Base-by-base conservation (phyloP, 139 green algal species). In the Eudorina sp. region DNA sequence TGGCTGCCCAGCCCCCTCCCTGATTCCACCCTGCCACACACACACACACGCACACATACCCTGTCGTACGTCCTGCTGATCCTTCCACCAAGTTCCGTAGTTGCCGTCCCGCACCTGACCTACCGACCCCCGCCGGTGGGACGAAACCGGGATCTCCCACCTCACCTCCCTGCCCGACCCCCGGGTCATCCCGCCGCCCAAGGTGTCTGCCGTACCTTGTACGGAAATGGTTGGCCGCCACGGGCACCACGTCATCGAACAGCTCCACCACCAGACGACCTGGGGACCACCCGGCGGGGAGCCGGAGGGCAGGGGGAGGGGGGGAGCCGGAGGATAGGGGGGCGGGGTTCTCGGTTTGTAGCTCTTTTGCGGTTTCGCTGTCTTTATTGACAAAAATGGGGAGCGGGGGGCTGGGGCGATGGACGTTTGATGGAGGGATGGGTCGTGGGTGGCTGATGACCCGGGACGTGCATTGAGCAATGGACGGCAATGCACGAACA, bases 221-320 rank as follows among this genome's bases (percentile, higher is more conserved):
- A 51, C 92, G 68, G 38, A 97, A 89, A 86, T 95, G 93, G 25
- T 70, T 80, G 1, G 88, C 89, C 18, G 92, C 93, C 53, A 93
- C 82, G 8, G 95, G 94, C 2, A 92, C 79, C 0, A 94, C 36
- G 41, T 97, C 95, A 9, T 96, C 91, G 92, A 93, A 97, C 58
- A 97, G 62, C 90, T 97, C 95, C 27, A 97, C 77, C 31, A 97
- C 92, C 38, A 97, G 16, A 0, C 94, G 91, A 0, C 95, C 95
- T 95, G 92, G 18, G 3, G 21, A 3, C 34, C 74, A 36, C 46
- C 75, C n/a, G 27, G 14, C 81, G 23, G 70, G 45, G 62, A 5
- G 23, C 53, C 0, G 43, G 25, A 13, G 34, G 64, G 4, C 51
- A 21, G 73, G 25, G 19, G 27, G 21, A 31, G 62, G 31, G 62